Percentiles rank a stretch among this genome's conserved stretches.
These are phyloP conservation scores for Calocybe indica DNA, from an alignment of 768 basidiomycete genomes.

Conservation along the genomic window DNA sequence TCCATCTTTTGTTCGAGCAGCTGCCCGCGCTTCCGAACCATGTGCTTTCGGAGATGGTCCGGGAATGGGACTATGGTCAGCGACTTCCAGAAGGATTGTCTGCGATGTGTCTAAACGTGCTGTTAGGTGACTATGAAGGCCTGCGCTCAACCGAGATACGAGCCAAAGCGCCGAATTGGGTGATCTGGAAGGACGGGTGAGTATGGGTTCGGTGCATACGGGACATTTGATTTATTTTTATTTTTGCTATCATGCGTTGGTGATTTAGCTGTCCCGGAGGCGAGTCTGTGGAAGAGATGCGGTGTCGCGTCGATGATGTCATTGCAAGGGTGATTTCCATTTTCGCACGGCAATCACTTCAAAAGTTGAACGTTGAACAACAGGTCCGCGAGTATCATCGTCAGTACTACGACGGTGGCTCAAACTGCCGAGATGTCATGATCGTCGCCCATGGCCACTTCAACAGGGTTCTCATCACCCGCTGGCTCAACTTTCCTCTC, in stretches of 20 bases:
- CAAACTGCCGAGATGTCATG: conserved; percentile 70
- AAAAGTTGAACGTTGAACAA: not conserved
- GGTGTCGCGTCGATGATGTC: conserved; percentile 67
- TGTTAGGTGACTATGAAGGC: conserved; percentile 77
- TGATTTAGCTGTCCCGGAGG: conserved; percentile 74
- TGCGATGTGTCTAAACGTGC: not conserved
- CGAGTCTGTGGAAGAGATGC: conserved; percentile 79
- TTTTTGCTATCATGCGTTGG: conserved; percentile 2
- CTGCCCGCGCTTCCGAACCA: conserved; percentile 40
- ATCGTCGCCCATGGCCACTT: conserved; percentile 91
- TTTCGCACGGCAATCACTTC: not conserved
- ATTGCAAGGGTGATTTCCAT: conserved; percentile 53
- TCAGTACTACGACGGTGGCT: conserved; percentile 61
- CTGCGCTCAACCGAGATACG: conserved; percentile 75
- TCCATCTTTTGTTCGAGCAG: conserved; percentile 67
- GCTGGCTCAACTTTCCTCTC: conserved; percentile 75
- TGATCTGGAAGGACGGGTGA: conserved; percentile 84
- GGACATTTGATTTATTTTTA: conserved; percentile 2
- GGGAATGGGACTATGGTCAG: conserved; percentile 84
- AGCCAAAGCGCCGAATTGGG: conserved; percentile 54
- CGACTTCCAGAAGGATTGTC: not conserved
- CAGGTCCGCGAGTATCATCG: conserved; percentile 73
- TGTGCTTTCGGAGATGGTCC: conserved; percentile 55
- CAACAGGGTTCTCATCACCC: conserved; percentile 69
- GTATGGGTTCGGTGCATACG: conserved; percentile 3